These are phyloP conservation scores for Phytophthora citrophthora DNA, from an alignment of 352 stramenopile species.

Conservation along the genomic window DNA sequence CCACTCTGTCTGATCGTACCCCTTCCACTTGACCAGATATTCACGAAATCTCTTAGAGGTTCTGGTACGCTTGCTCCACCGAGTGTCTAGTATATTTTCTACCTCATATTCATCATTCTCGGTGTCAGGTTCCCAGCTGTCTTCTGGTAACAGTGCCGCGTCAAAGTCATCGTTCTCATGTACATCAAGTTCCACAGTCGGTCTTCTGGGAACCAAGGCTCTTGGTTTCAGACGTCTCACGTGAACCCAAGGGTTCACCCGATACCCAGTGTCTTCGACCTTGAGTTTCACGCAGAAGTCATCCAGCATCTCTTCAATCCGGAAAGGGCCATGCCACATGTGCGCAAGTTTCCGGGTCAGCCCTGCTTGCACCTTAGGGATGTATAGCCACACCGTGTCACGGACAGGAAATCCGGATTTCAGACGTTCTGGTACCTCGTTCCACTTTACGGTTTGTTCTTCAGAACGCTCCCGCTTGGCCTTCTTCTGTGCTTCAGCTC, in stretches of 20 bases:
- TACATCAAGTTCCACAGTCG: too few species aligned
- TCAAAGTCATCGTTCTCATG: too few species aligned
- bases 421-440: neutral
- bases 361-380: neutral
- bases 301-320: conserved; percentile 11
- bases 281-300: conserved; percentile 9
- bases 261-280: neutral
- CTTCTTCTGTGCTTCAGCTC: too few species aligned
- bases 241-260: too few species aligned
- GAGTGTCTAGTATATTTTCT: neutral
- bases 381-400: neutral
- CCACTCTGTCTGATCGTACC: conserved; percentile 1
- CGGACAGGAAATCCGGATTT: conserved; percentile 2
- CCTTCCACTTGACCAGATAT: conserved; percentile 1
- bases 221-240: too few species aligned
- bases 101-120: too few species aligned
- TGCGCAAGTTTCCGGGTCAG: conserved; percentile 6
- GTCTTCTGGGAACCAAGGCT: too few species aligned
- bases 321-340: conserved; percentile 10
- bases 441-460: too few species aligned
- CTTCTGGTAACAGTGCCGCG: too few species aligned
- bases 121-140: too few species aligned
- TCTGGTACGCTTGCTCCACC: neutral
- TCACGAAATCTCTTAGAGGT: neutral
- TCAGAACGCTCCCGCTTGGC: too few species aligned